phyloP scores from a whole-genome alignment of 495 filamentous ascomycete species.

The Tuber magnatum region DNA sequence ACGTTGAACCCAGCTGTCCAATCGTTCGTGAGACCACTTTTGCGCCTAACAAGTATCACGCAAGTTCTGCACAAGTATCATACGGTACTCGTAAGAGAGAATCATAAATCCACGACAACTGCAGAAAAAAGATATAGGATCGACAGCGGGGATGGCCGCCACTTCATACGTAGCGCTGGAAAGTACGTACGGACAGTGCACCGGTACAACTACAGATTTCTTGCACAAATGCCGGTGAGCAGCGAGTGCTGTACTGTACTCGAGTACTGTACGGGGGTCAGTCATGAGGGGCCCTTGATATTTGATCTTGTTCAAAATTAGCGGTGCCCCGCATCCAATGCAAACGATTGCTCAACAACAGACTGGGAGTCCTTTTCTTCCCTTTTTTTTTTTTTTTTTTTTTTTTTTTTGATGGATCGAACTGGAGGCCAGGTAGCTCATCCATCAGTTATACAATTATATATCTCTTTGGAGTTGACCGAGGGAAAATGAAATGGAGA shows the following conservation, averaged over 20 bases:
- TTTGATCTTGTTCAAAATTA: no score
- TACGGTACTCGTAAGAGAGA: not conserved
- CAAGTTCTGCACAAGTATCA: not conserved
- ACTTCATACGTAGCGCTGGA: not conserved
- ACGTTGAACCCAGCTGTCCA: not conserved
- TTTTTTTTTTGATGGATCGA: not conserved
- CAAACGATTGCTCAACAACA: no score
- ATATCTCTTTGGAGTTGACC: not conserved
- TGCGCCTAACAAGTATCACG: not conserved
- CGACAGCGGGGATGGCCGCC: not conserved
- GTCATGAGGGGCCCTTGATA: no score
- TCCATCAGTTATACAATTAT: not conserved
- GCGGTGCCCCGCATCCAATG: no score
- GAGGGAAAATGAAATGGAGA: not conserved
- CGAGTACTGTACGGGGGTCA: not conserved
- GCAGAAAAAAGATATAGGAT: not conserved
- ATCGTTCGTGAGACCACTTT: not conserved
- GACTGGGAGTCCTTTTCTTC: no score
- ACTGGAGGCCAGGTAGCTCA: no score
- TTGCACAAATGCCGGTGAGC: not conserved
- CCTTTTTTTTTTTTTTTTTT: no score
- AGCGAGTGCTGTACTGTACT: not conserved
- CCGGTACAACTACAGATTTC: not conserved
- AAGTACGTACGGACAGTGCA: not conserved
- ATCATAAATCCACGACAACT: not conserved